Conservation (phyloP, 2,329 filamentous ascomycete genomes). For the Colletotrichum camelliae region DNA sequence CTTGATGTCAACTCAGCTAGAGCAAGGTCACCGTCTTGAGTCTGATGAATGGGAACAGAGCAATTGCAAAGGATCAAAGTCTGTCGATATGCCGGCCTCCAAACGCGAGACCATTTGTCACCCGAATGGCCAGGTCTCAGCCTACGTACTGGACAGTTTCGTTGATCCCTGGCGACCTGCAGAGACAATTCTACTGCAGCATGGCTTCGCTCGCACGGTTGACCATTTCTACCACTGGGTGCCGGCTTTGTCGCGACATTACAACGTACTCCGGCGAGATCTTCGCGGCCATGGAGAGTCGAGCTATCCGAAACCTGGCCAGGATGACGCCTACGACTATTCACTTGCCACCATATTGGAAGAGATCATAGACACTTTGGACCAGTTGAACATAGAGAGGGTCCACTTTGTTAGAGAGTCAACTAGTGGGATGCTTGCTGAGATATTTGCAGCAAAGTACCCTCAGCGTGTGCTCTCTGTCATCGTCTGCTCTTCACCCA, state of each 20-base stretch:
- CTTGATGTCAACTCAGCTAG: not conserved
- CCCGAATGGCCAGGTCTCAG: not conserved
- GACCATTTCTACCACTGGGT: not conserved
- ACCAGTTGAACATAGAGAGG: not conserved
- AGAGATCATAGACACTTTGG: not conserved
- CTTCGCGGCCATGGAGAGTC: not conserved
- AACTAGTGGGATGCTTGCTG: not conserved
- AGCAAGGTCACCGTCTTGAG: not conserved
- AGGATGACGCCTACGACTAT: not conserved
- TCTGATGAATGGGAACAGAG: not conserved
- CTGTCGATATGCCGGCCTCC: not conserved
- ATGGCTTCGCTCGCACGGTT: not conserved
- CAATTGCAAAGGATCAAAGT: not conserved
- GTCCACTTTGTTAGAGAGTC: not conserved
- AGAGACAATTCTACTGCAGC: not conserved
- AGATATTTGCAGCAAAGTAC: not conserved
- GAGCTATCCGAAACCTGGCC: not conserved
- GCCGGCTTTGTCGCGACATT: not conserved
- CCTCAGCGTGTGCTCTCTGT: not conserved
- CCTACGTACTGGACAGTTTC: not conserved
- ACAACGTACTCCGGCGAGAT: not conserved
- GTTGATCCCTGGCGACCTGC: not conserved
- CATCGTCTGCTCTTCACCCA: not conserved
- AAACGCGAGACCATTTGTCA: not conserved
- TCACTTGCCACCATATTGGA: not conserved